phyloP scores from a whole-genome alignment of 371 early-diverging fungal species.

The Chytridiales sp. region DNA sequence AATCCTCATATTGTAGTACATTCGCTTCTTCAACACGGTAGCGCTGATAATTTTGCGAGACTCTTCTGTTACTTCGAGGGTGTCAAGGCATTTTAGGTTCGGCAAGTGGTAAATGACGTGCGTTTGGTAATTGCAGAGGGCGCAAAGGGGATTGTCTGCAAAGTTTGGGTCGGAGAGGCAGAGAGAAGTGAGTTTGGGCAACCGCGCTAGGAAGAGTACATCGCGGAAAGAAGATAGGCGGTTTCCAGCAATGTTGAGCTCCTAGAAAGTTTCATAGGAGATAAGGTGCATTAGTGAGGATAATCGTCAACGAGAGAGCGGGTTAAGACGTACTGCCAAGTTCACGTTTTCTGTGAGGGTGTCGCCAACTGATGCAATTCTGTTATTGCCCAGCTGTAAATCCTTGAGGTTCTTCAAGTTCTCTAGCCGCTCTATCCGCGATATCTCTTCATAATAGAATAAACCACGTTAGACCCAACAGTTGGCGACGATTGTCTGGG shows the following conservation, averaged over 20 bases:
- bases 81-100: slow-evolving; percentile 43
- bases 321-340: slow-evolving; percentile 32
- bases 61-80: slow-evolving; percentile 52
- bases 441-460: slow-evolving; percentile 32
- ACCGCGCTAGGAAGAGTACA: slow-evolving; percentile 44
- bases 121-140: slow-evolving; percentile 57
- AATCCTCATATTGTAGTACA: slow-evolving; percentile 60
- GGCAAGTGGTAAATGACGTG: slow-evolving; percentile 55
- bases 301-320: neutral
- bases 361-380: slow-evolving; percentile 42
- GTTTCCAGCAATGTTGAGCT: slow-evolving; percentile 54
- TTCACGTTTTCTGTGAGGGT: slow-evolving; percentile 40
- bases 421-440: slow-evolving; percentile 30
- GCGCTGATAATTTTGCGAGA: slow-evolving; percentile 48
- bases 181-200: slow-evolving; percentile 42
- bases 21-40: slow-evolving; percentile 56
- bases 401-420: slow-evolving; percentile 34
- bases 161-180: slow-evolving; percentile 52
- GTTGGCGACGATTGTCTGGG: neutral
- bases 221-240: slow-evolving; percentile 50
- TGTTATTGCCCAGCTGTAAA: slow-evolving; percentile 51
- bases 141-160: slow-evolving; percentile 53
- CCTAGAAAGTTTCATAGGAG: slow-evolving; percentile 17
- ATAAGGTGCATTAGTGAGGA: neutral
- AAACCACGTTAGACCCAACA: too few species aligned